Evolutionary conservation across 495 filamentous ascomycete genomes (phyloP).

Genomic region (Penicillium odoratum): DNA sequence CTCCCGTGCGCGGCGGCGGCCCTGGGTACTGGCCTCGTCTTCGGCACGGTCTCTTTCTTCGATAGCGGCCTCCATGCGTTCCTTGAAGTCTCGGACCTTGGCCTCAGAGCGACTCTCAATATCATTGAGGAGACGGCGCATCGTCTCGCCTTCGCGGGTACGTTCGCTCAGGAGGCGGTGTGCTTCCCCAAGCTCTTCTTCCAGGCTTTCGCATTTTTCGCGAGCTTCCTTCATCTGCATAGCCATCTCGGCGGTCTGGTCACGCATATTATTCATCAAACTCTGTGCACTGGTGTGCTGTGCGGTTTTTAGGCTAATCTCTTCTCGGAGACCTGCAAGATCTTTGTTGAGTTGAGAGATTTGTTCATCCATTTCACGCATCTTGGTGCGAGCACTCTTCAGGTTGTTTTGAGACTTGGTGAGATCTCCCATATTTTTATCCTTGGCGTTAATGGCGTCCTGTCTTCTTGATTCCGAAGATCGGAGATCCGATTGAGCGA

Average conservation of each 20-base stretch:
- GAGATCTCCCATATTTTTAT: constrained; percentile 67
- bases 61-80: constrained; percentile 80
- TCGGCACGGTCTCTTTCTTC: constrained; percentile 93
- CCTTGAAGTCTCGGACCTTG: constrained; percentile 83
- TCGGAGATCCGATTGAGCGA: constrained; percentile 71
- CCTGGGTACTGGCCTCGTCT: constrained; percentile 79
- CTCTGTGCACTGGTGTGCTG: constrained; percentile 84
- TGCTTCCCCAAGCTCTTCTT: constrained; percentile 88
- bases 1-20: constrained; percentile 74
- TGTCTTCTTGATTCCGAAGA: constrained; percentile 74
- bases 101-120: constrained; percentile 79
- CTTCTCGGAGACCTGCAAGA: constrained; percentile 67
- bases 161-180: constrained; percentile 87
- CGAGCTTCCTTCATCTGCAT: constrained; percentile 91
- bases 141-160: constrained; percentile 92
- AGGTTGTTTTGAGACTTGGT: constrained; percentile 69
- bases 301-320: constrained; percentile 78
- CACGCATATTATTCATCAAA: constrained; percentile 85
- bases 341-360: constrained; percentile 63
- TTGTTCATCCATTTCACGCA: constrained; percentile 73
- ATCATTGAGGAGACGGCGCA: constrained; percentile 85
- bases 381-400: constrained; percentile 56
- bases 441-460: constrained; percentile 68
- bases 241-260: constrained; percentile 84
- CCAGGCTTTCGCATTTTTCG: constrained; percentile 78